Evolutionary conservation across 2,329 filamentous ascomycete genomes (phyloP).

Genomic region (Botrytis medusae): DNA sequence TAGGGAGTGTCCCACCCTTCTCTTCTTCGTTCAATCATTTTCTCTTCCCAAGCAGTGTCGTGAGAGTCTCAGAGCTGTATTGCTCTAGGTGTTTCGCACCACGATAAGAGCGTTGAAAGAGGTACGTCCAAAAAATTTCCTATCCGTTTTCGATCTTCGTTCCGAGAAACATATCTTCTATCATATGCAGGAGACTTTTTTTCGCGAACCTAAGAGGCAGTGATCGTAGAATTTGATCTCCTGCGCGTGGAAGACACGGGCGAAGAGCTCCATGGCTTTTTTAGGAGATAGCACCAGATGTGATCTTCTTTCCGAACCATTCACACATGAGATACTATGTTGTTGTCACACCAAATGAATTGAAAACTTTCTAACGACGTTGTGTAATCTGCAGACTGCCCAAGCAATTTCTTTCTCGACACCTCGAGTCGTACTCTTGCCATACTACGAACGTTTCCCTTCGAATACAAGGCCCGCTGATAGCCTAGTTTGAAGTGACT

Average conservation of each 20-base stretch:
- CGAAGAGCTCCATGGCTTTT: slow-evolving; percentile 15
- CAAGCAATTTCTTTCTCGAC: slow-evolving; percentile 24
- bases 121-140: slow-evolving; percentile 26
- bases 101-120: slow-evolving; percentile 27
- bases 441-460: slow-evolving; percentile 24
- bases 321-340: slow-evolving; percentile 8
- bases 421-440: slow-evolving; percentile 31
- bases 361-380: slow-evolving; percentile 29
- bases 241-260: slow-evolving; percentile 18
- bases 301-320: slow-evolving; percentile 20
- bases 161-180: slow-evolving; percentile 18
- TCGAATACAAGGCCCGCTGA: slow-evolving; percentile 34
- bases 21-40: background rate
- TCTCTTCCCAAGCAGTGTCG: slow-evolving; percentile 22
- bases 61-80: slow-evolving; percentile 31
- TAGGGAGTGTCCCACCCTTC: slow-evolving; percentile 15
- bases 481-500: slow-evolving; percentile 28
- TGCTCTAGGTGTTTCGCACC: slow-evolving; percentile 32
- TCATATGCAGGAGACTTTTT: slow-evolving; percentile 20
- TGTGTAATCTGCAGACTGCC: slow-evolving; percentile 35
- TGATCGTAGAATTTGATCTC: slow-evolving; percentile 14
- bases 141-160: slow-evolving; percentile 16
- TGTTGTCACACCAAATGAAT: slow-evolving; percentile 23
- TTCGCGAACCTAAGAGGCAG: slow-evolving; percentile 22
- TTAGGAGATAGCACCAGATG: slow-evolving; percentile 13